phyloP scores from a whole-genome alignment of 2,329 filamentous ascomycete species.

The Penicillium sp. region DNA sequence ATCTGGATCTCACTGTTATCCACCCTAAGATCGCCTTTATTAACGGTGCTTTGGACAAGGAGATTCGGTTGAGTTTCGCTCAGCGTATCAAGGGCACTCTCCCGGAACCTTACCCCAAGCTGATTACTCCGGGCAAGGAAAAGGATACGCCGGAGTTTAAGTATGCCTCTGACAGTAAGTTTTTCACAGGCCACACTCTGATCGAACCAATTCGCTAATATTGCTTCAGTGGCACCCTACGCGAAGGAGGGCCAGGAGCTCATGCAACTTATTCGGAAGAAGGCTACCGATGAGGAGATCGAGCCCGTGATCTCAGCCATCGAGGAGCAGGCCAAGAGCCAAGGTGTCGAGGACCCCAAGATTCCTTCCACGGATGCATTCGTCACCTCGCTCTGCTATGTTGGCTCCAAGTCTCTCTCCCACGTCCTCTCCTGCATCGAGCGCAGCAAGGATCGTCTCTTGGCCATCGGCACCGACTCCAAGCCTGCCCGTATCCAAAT shows the following conservation, averaged over 20 bases:
- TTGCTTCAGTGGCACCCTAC: constrained; percentile 69
- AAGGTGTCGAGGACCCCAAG: constrained; percentile 70
- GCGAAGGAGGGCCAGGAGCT: constrained; percentile 82
- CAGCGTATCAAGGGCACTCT: constrained; percentile 94
- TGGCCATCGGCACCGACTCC: constrained; percentile 75
- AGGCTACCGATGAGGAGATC: constrained; percentile 84
- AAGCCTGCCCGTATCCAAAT: constrained; percentile 82
- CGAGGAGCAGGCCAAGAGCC: constrained; percentile 72
- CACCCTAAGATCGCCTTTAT: constrained; percentile 95
- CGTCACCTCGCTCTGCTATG: constrained; percentile 87
- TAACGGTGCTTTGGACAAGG: constrained; percentile 86
- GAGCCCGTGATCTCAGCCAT: constrained; percentile 78
- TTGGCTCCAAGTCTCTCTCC: constrained; percentile 93
- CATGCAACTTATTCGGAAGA: constrained; percentile 75
- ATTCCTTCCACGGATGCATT: constrained; percentile 91
- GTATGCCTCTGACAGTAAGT: constrained; percentile 73
- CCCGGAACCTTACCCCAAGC: constrained; percentile 74
- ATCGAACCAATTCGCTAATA: constrained; percentile 16
- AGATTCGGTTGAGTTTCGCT: constrained; percentile 93
- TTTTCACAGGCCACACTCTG: background rate
- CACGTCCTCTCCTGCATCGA: constrained; percentile 96
- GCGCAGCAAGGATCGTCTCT: constrained; percentile 83
- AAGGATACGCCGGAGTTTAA: constrained; percentile 97
- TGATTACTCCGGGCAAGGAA: constrained; percentile 86
- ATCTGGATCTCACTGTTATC: constrained; percentile 73